Evolutionary conservation across 495 filamentous ascomycete genomes (phyloP).

Genomic region (Glarea lozoyensis): DNA sequence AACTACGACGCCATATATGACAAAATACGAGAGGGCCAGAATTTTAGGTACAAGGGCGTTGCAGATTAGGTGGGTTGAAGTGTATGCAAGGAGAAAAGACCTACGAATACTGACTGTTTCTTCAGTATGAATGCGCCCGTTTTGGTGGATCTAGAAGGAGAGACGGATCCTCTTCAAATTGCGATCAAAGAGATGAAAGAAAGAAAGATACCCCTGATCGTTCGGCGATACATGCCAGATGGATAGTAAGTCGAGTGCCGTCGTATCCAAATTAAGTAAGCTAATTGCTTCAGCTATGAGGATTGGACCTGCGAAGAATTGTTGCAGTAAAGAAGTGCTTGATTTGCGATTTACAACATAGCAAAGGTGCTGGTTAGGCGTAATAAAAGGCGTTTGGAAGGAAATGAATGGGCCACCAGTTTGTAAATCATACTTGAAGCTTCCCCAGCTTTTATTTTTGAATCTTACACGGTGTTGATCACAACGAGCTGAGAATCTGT

Average conservation of each 20-base stretch:
- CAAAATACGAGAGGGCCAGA: constrained; percentile 93
- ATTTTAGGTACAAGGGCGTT: constrained; percentile 87
- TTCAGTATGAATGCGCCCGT: constrained; percentile 94
- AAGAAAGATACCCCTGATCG: constrained; percentile 96
- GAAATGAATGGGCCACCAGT: neutral
- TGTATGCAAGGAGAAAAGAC: neutral
- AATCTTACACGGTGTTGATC: too few species aligned
- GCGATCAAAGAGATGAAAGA: constrained; percentile 93
- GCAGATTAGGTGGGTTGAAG: constrained; percentile 74
- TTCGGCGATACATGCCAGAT: constrained; percentile 91
- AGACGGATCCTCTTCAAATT: constrained; percentile 95
- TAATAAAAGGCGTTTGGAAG: constrained; percentile 19
- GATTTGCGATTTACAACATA: constrained; percentile 9
- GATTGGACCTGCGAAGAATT: constrained; percentile 99
- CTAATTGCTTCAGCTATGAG: constrained; percentile 97
- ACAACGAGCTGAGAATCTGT: too few species aligned
- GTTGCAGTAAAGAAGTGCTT: constrained; percentile 31
- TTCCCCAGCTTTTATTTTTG: neutral
- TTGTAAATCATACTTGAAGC: too few species aligned
- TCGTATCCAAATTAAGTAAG: too few species aligned
- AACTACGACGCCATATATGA: constrained; percentile 96
- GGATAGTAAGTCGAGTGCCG: constrained; percentile 65
- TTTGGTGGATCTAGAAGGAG: constrained; percentile 90
- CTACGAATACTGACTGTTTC: too few species aligned
- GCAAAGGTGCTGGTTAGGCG: constrained; percentile 15